Percentiles rank a stretch among this genome's conserved stretches.
These are phyloP conservation scores for Thalassiosira hispida DNA, from an alignment of 352 stramenopile species.

Conservation along the genomic window DNA sequence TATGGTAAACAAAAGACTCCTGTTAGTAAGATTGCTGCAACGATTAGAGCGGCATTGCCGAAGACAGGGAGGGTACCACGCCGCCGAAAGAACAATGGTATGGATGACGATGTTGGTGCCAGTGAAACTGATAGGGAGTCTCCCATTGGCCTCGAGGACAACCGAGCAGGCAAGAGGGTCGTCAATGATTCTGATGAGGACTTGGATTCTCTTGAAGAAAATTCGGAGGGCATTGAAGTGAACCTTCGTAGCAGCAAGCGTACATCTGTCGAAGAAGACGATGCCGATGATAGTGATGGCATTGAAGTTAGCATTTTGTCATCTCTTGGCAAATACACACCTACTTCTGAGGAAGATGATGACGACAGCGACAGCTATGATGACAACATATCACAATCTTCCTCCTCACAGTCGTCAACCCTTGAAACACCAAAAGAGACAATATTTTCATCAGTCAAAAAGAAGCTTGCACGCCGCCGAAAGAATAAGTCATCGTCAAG, in stretches of 20 bases:
- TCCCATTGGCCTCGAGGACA: slow-evolving; percentile 5
- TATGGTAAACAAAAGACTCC: slow-evolving; percentile 6
- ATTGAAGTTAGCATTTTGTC: slow-evolving; percentile 4
- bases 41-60: not conserved
- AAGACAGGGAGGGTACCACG: not conserved
- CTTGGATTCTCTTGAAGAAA: slow-evolving; percentile 11
- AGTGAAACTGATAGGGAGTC: slow-evolving; percentile 1
- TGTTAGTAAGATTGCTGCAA: slow-evolving; percentile 6
- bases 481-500: slow-evolving; percentile 4
- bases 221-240: slow-evolving; percentile 7
- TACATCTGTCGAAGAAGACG: slow-evolving; percentile 6
- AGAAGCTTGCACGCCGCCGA: slow-evolving; percentile 5
- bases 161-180: slow-evolving; percentile 3
- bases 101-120: not conserved
- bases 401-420: not conserved
- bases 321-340: slow-evolving; percentile 6
- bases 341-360: slow-evolving; percentile 8
- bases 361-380: slow-evolving; percentile 1
- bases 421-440: slow-evolving; percentile 6
- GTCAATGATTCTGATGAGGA: slow-evolving; percentile 10
- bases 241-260: slow-evolving; percentile 6
- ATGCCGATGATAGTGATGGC: slow-evolving; percentile 1
- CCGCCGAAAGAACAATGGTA: slow-evolving; percentile 1
- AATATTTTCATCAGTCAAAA: slow-evolving; percentile 11
- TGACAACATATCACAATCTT: slow-evolving; percentile 2